Evolutionary conservation across 192 early-diverging fungal species (phyloP).

Genomic region (Entrophospora sp.): DNA sequence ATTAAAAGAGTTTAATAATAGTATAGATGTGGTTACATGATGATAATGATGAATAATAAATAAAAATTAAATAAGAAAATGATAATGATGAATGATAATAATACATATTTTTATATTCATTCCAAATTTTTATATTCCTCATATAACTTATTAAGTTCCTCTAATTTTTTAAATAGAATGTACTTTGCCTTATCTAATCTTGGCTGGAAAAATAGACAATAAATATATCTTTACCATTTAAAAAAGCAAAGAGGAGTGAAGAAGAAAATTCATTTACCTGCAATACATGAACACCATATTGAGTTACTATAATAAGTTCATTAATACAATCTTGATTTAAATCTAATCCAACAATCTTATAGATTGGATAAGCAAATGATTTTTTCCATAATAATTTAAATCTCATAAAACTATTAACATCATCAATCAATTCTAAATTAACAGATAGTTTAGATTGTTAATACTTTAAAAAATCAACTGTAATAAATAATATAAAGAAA

Average conservation of each 20-base stretch:
- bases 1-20: no score
- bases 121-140: not conserved
- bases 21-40: no score
- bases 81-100: no score
- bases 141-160: not conserved
- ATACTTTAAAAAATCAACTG: not conserved
- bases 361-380: constrained; percentile 46
- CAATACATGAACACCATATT: constrained; percentile 35
- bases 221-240: not conserved
- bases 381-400: constrained; percentile 40
- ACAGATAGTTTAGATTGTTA: no score
- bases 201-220: not conserved
- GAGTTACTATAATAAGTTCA: constrained; percentile 42
- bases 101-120: no score
- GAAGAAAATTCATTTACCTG: not conserved
- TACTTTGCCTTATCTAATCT: not conserved
- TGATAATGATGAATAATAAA: no score
- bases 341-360: constrained; percentile 39
- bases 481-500: not conserved
- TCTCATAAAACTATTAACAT: constrained; percentile 11
- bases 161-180: not conserved
- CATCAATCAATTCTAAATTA: constrained; percentile 19
- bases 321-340: constrained; percentile 46
- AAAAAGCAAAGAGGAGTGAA: no score
- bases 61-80: no score